phyloP scores from a whole-genome alignment of 1,284 basidiomycete species.

The Agaricales sp. region DNA sequence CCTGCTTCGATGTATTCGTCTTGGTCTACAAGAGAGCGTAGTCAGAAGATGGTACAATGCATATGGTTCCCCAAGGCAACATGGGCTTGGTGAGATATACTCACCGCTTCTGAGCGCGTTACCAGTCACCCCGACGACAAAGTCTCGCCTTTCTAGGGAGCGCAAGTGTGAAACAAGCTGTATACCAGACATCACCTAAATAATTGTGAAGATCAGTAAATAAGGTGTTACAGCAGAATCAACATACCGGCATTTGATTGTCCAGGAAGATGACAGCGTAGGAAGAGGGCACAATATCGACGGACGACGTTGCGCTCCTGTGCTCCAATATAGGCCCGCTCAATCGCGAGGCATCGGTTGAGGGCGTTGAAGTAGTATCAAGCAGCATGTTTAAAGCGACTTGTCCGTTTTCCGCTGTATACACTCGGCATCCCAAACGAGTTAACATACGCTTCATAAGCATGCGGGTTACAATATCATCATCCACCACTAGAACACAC shows the following conservation, averaged over 20 bases:
- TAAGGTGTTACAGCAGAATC: background rate
- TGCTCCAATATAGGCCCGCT: background rate
- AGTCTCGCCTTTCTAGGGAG: constrained; percentile 42
- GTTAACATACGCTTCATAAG: constrained; percentile 78
- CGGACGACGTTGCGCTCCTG: background rate
- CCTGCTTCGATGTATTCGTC: constrained; percentile 54
- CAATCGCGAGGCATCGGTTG: background rate
- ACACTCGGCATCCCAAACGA: constrained; percentile 69
- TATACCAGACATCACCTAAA: constrained; percentile 30
- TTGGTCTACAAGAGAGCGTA: constrained; percentile 1
- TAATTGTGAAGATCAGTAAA: background rate
- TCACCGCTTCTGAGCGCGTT: constrained; percentile 62
- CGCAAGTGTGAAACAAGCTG: constrained; percentile 48
- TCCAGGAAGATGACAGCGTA: constrained; percentile 50
- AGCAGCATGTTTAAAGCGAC: constrained; percentile 38
- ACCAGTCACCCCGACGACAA: constrained; percentile 58
- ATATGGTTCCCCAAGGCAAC: background rate
- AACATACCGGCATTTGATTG: constrained; percentile 74
- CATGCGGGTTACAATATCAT: constrained; percentile 69
- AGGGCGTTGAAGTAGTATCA: background rate
- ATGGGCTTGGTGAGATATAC: constrained; percentile 17
- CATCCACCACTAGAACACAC: constrained; percentile 67
- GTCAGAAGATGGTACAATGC: constrained; percentile 1
- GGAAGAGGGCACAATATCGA: background rate
- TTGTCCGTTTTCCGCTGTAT: constrained; percentile 82